These are phyloP conservation scores for Pestalotiopsis sp. DNA, from an alignment of 2,329 filamentous ascomycete species.

Conservation along the genomic window DNA sequence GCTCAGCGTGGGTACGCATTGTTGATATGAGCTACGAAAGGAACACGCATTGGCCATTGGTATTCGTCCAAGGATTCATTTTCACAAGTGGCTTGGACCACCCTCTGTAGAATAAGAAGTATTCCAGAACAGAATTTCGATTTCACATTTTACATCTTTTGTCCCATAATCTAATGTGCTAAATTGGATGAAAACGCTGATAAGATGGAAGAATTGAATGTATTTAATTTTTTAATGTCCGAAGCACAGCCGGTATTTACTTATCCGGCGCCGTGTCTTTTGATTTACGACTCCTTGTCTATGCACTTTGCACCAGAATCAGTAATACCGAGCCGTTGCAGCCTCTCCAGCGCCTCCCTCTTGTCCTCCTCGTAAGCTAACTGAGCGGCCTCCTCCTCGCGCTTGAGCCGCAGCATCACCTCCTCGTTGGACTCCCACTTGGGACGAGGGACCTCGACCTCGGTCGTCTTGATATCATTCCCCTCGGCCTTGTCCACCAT, in stretches of 20 bases:
- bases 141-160: neutral
- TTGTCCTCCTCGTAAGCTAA: neutral
- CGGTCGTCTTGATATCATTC: neutral
- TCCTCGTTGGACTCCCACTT: slow-evolving; percentile 1
- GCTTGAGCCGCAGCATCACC: neutral
- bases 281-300: neutral
- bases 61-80: neutral
- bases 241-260: too few relatives aligned
- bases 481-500: neutral
- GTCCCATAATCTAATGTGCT: neutral
- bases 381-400: neutral
- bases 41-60: neutral
- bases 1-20: neutral
- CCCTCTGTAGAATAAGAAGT: neutral
- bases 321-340: neutral
- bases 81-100: neutral
- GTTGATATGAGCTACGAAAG: slow-evolving; percentile 5
- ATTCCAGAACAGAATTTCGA: neutral
- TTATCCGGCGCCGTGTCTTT: neutral
- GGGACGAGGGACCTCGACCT: neutral
- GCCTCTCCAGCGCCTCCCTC: neutral
- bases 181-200: neutral
- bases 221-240: neutral
- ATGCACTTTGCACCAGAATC: neutral
- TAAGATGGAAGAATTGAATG: neutral